Evolutionary conservation across 1,284 basidiomycete species (phyloP), one percentile per base, ranked within the genome.

Genomic region (Xerocomus amazonicus): DNA sequence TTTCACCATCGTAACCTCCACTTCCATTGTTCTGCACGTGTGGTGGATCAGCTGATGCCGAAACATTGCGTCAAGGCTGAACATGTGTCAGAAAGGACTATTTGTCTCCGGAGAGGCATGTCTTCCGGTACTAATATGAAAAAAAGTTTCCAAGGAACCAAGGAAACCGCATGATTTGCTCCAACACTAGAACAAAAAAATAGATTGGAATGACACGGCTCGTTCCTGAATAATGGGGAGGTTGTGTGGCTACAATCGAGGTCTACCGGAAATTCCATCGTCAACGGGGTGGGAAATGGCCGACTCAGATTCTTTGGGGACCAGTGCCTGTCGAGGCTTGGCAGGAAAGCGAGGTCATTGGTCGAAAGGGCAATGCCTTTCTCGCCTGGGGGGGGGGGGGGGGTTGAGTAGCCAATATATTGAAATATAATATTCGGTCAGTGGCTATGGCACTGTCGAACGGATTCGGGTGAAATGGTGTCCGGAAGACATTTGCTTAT

Each of bases 11-110:
- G 52, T 51, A 62, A 56, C 52, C 43, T 55, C 40, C 1, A 31
- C 67, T 65, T 66, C 63, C 63, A 66, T 66, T 66, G 54, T 59
- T 54, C 53, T 46, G 45, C 67, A 68, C 65, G 57, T 67, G 59
- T 13, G 26, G 50, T 52, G 53, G 55, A 60, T 63, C 66, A 66
- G 50, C 49, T 52, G 62, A 66, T 40, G 42, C 40, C 45, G 44
- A 53, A 63, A 59, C n/a, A 47, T 48, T 60, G 53, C 43, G 49
- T 53, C 40, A 55, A 51, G 56, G 53, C 36, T 47, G 55, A 55
- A 52, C 26, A 54, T 52, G 53, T 48, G 53, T 54, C 52, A 56
- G 59, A 53, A 54, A 35, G 34, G 19, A 53, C 45, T 59, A 33
- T 66, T 64, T 65, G 65, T 53, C 19, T 41, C 55, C 63, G 63